These are phyloP conservation scores for Hygrocybe coccinea DNA, from an alignment of 768 basidiomycete genomes.

Conservation along the genomic window DNA sequence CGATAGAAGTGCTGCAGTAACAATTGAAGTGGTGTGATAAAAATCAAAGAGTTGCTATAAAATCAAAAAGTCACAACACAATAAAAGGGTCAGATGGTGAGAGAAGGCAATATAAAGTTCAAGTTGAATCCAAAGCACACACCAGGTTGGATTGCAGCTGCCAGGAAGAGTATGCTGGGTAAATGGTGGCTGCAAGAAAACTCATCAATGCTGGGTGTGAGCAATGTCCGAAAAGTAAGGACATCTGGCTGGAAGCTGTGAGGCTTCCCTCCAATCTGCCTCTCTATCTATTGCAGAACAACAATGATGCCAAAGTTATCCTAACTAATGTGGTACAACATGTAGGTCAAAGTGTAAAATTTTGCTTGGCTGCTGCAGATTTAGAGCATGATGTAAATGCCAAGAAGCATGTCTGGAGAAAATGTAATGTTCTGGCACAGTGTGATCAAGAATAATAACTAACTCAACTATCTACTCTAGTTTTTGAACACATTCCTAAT, in stretches of 20 bases:
- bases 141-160: constrained; percentile 98
- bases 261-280: constrained; percentile 46
- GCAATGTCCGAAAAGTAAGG: constrained; percentile 92
- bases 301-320: constrained; percentile 90
- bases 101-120: too few relatives aligned
- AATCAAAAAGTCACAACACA: too few relatives aligned
- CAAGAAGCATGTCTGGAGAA: constrained; percentile 87
- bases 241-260: constrained; percentile 97
- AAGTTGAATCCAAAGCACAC: constrained; percentile 97
- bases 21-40: too few relatives aligned
- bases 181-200: constrained; percentile 93
- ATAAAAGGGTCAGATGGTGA: too few relatives aligned
- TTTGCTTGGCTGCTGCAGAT: constrained; percentile 93
- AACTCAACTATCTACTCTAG: constrained; percentile 32
- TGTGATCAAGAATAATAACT: neutral
- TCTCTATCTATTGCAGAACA: constrained; percentile 51
- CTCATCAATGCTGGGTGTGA: constrained; percentile 92
- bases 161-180: constrained; percentile 95
- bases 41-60: too few relatives aligned
- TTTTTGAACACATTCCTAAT: constrained; percentile 95
- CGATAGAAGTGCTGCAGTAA: too few relatives aligned
- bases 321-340: constrained; percentile 93
- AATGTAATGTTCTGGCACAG: constrained; percentile 49
- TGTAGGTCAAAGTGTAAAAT: constrained; percentile 88
- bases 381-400: constrained; percentile 80